Conservation (phyloP, 148 eudicot species). For the Rhododendron simsii region DNA sequence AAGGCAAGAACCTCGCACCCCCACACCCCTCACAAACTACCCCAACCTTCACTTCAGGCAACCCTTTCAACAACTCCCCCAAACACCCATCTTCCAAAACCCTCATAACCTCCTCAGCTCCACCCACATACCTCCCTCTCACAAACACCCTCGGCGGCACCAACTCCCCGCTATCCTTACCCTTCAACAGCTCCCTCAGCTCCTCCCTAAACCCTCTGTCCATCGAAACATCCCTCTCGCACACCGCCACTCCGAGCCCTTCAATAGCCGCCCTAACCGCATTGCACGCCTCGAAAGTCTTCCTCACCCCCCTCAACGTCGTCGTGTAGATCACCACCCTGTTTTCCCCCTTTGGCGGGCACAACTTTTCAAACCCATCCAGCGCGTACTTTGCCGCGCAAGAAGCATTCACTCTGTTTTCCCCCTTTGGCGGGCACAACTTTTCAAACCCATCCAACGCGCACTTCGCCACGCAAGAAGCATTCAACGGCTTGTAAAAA, state of each 20-base stretch:
- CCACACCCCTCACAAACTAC: conserved; percentile 78
- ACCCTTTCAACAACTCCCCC: conserved; percentile 39
- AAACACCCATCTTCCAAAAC: conserved; percentile 67
- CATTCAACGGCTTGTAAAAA: conserved; percentile 8
- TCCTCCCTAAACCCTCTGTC: conserved; percentile 72
- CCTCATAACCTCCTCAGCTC: conserved; percentile 58
- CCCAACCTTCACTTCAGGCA: conserved; percentile 39
- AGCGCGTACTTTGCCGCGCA: conserved; percentile 13
- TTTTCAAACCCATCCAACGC: conserved; percentile 37
- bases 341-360: conserved; percentile 68
- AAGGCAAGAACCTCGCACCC: conserved; percentile 68
- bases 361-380: conserved; percentile 40
- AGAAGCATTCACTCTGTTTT: conserved; percentile 24
- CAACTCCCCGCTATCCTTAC: conserved; percentile 23
- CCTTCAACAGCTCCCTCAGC: conserved; percentile 46
- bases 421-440: conserved; percentile 78
- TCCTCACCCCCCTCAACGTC: conserved; percentile 60
- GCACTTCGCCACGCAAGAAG: conserved; percentile 1
- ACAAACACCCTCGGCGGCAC: conserved; percentile 68
- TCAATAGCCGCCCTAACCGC: conserved; percentile 52
- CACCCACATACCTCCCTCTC: conserved; percentile 71
- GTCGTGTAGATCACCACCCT: conserved; percentile 69
- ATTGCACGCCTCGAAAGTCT: conserved; percentile 72
- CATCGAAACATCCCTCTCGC: conserved; percentile 90
- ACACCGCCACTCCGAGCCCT: conserved; percentile 35